These are phyloP conservation scores for Naematelia encephala DNA, from an alignment of 768 basidiomycete species.

Conservation along the genomic window DNA sequence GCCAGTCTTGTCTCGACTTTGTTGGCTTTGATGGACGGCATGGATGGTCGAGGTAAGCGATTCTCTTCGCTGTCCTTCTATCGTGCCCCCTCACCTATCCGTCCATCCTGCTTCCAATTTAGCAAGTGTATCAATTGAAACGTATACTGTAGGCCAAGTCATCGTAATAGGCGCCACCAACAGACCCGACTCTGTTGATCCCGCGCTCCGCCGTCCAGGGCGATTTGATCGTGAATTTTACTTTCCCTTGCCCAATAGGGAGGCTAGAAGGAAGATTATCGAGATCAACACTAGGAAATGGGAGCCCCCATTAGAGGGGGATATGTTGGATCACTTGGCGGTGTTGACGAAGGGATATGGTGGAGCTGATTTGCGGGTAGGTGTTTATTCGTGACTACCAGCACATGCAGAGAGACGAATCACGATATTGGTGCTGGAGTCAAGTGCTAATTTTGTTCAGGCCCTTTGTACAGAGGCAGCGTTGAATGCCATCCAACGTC, in stretches of 20 bases:
- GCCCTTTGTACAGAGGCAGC: slow-evolving; percentile 96
- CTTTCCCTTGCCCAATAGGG: slow-evolving; percentile 80
- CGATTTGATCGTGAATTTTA: slow-evolving; percentile 98
- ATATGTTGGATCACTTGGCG: slow-evolving; percentile 65
- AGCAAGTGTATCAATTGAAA: too few species aligned
- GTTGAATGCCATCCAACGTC: slow-evolving; percentile 88
- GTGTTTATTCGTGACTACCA: slow-evolving; percentile 41
- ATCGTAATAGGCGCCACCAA: slow-evolving; percentile 98
- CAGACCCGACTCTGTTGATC: slow-evolving; percentile 94
- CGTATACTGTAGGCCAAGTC: slow-evolving; percentile 63
- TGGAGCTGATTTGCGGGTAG: slow-evolving; percentile 88
- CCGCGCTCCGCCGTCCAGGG: slow-evolving; percentile 87
- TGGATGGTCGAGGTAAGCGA: slow-evolving; percentile 78
- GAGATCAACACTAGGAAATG: slow-evolving; percentile 85
- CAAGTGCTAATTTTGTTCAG: slow-evolving; percentile 48
- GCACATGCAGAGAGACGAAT: not conserved
- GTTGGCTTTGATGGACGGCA: slow-evolving; percentile 96
- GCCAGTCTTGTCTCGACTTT: slow-evolving; percentile 95
- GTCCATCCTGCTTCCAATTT: too few species aligned
- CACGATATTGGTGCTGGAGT: too few species aligned
- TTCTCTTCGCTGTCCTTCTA: not conserved
- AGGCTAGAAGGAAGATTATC: slow-evolving; percentile 83
- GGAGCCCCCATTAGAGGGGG: slow-evolving; percentile 71
- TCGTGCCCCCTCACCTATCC: not conserved
- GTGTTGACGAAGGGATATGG: slow-evolving; percentile 95